Percentiles rank a stretch among this genome's conserved stretches.
phyloP scores from a whole-genome alignment of 352 stramenopile species.

The Paralagenidium karlingii region DNA sequence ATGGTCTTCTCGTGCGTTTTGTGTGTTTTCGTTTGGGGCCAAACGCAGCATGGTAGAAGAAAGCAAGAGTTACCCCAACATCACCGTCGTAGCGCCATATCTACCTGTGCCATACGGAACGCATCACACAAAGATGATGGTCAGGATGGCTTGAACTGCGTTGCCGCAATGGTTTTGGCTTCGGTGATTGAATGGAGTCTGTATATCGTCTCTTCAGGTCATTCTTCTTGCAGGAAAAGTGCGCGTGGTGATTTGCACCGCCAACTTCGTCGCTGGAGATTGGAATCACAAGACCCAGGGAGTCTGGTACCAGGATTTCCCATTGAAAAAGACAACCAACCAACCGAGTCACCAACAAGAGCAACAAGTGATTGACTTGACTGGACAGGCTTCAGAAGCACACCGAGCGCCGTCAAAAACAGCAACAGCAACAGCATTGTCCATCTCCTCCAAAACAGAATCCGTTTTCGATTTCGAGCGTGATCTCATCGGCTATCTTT shows the following conservation, averaged over 20 bases:
- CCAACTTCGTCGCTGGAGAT: constrained; percentile 71
- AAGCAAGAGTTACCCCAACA: constrained; percentile 40
- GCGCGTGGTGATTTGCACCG: constrained; percentile 73
- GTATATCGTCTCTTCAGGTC: constrained; percentile 7
- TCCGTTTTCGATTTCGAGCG: constrained; percentile 21
- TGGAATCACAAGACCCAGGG: constrained; percentile 80
- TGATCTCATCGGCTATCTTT: constrained; percentile 54
- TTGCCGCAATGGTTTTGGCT: not conserved
- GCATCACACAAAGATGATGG: constrained; percentile 82
- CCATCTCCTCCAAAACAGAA: not conserved
- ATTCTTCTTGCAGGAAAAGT: constrained; percentile 47
- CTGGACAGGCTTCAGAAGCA: too few species aligned
- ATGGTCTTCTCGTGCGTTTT: not conserved
- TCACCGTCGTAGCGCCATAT: constrained; percentile 42
- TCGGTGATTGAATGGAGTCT: not conserved
- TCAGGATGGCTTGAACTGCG: too few species aligned
- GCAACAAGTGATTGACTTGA: constrained; percentile 5
- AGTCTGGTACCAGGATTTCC: constrained; percentile 77
- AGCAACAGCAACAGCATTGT: not conserved
- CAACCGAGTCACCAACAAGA: not conserved
- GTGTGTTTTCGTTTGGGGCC: not conserved
- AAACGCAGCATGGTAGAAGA: constrained; percentile 40
- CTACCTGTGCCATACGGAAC: constrained; percentile 75
- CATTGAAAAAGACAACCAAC: constrained; percentile 18
- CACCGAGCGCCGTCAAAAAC: too few species aligned